These are phyloP conservation scores for Arachnomyces sp. DNA, from an alignment of 2,329 filamentous ascomycete genomes.

Conservation along the genomic window DNA sequence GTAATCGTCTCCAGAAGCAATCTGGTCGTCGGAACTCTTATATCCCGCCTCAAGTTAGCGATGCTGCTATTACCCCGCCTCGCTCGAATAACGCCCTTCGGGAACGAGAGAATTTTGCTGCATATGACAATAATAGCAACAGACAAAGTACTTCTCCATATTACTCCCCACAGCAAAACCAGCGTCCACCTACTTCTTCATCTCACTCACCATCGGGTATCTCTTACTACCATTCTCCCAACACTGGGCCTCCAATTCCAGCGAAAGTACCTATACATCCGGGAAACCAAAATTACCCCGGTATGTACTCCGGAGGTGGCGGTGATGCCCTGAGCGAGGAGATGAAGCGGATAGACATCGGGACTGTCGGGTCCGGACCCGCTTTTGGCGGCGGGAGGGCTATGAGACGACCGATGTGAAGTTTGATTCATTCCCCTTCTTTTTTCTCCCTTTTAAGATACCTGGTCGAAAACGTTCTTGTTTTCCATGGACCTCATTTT, in stretches of 20 bases:
- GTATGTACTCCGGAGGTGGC: conserved; percentile 10
- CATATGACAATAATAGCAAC: conserved; percentile 15
- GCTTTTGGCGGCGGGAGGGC: no score
- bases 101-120: conserved; percentile 11
- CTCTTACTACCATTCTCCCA: conserved; percentile 25
- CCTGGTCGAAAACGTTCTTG: no score
- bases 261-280: conserved; percentile 35
- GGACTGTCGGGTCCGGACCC: conserved; percentile 10
- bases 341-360: conserved; percentile 46
- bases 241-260: conserved; percentile 33
- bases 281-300: conserved; percentile 22
- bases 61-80: conserved; percentile 18
- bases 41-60: conserved; percentile 5
- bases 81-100: conserved; percentile 14
- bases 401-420: no score
- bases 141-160: conserved; percentile 1
- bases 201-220: conserved; percentile 19
- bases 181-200: conserved; percentile 15
- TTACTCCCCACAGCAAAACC: conserved; percentile 17
- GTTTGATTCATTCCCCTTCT: no score
- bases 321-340: conserved; percentile 51
- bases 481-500: no score
- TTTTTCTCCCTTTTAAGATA: no score
- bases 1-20: conserved; percentile 11
- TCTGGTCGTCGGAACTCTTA: conserved; percentile 11